Evolutionary conservation across 2,329 filamentous ascomycete species (phyloP).

Genomic region (Trichoderma sp.): DNA sequence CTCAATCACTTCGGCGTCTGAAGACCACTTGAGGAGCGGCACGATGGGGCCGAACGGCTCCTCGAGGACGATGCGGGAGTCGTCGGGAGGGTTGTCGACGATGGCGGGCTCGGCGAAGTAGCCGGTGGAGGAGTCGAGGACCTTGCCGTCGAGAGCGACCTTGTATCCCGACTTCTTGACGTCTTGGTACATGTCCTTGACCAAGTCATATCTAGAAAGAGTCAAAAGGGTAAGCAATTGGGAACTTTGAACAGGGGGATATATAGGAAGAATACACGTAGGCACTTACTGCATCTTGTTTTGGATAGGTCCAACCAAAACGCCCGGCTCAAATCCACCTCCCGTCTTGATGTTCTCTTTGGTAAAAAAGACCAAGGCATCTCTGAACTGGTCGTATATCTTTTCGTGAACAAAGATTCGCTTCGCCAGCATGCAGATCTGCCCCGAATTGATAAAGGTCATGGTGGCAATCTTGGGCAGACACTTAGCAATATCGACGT

Average conservation of each 20-base stretch:
- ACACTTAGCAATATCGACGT: conserved; percentile 47
- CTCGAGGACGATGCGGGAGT: conserved; percentile 51
- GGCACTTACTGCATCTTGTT: conserved; percentile 55
- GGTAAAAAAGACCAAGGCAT: conserved; percentile 46
- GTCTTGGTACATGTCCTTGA: conserved; percentile 31
- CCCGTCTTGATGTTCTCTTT: conserved; percentile 43
- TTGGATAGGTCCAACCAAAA: conserved; percentile 53
- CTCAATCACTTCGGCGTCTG: conserved; percentile 33
- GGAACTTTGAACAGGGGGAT: neutral
- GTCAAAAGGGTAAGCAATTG: neutral
- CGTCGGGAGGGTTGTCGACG: conserved; percentile 28
- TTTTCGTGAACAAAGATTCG: conserved; percentile 57
- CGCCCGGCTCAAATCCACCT: conserved; percentile 41
- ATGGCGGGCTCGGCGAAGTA: conserved; percentile 32
- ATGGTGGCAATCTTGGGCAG: conserved; percentile 38
- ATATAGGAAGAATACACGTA: neutral
- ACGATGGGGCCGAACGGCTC: conserved; percentile 65
- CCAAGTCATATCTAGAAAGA: neutral
- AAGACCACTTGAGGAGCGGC: conserved; percentile 46
- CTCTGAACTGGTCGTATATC: conserved; percentile 52
- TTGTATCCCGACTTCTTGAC: conserved; percentile 36
- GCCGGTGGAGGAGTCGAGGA: conserved; percentile 21
- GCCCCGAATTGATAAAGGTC: conserved; percentile 54
- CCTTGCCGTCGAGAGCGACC: conserved; percentile 28
- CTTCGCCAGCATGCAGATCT: conserved; percentile 59